These are phyloP conservation scores for Apiospora sp. DNA, from an alignment of 2,329 filamentous ascomycete species.

Conservation along the genomic window DNA sequence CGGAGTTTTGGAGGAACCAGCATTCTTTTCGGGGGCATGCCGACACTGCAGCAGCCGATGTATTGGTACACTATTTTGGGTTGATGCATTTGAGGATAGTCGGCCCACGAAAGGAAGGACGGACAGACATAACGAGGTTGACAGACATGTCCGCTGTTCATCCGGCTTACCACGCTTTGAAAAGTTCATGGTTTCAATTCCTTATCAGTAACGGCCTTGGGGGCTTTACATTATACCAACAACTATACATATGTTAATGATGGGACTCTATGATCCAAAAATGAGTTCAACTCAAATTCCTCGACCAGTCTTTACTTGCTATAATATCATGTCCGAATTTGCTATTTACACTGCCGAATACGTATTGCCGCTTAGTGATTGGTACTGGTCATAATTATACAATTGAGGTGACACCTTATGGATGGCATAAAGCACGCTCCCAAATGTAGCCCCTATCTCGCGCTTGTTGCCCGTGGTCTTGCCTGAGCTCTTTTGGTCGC, in stretches of 20 bases:
- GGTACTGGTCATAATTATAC: not conserved
- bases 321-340: not conserved
- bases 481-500: not conserved
- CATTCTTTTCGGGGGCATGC: not conserved
- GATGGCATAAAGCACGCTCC: not conserved
- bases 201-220: not conserved
- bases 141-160: not conserved
- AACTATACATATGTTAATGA: not conserved
- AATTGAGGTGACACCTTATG: not conserved
- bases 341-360: no score
- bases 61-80: conserved; percentile 17
- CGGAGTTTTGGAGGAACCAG: conserved; percentile 17
- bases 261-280: not conserved
- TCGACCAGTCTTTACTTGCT: not conserved
- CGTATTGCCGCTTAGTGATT: not conserved
- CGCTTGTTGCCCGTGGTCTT: not conserved
- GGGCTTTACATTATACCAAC: conserved; percentile 1
- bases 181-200: not conserved
- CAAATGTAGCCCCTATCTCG: conserved; percentile 5
- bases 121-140: not conserved
- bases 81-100: conserved; percentile 18
- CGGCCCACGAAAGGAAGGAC: not conserved
- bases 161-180: conserved; percentile 1
- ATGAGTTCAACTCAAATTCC: not conserved
- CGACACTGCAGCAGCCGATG: not conserved